Evolutionary conservation across 495 filamentous ascomycete genomes (phyloP).

Genomic region (Penicillium cinerascens): DNA sequence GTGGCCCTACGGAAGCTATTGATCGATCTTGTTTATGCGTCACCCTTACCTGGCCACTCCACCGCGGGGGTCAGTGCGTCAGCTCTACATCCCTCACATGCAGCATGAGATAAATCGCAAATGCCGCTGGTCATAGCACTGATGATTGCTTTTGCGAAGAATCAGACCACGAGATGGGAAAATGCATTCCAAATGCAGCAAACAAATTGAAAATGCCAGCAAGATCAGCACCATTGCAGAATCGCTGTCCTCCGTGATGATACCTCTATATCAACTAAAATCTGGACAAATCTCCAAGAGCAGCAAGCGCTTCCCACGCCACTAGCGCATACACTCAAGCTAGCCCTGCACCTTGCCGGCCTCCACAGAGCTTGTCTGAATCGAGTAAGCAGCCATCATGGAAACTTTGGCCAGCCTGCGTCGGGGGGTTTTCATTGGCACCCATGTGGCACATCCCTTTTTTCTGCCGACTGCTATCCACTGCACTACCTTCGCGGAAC

Average conservation of each 20-base stretch:
- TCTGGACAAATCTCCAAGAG: not conserved
- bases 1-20: conserved; percentile 3
- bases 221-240: not conserved
- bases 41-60: conserved; percentile 15
- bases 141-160: not conserved
- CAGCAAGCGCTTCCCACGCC: not conserved
- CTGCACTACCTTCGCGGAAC: conserved; percentile 3
- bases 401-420: not conserved
- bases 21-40: not conserved
- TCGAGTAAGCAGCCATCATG: not conserved
- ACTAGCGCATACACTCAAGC: not conserved
- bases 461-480: not conserved
- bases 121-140: not conserved
- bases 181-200: not conserved
- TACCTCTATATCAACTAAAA: not conserved
- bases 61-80: conserved; percentile 4
- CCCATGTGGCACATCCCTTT: conserved; percentile 16
- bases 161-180: not conserved
- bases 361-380: conserved; percentile 1
- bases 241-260: not conserved
- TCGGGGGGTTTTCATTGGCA: conserved; percentile 11
- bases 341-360: conserved; percentile 9
- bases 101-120: not conserved
- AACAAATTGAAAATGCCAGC: not conserved
- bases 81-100: conserved; percentile 14